Percentiles rank a stretch among this genome's conserved stretches.
Evolutionary conservation across 768 basidiomycete genomes (phyloP).

Genomic region (Hericium erinaceus): DNA sequence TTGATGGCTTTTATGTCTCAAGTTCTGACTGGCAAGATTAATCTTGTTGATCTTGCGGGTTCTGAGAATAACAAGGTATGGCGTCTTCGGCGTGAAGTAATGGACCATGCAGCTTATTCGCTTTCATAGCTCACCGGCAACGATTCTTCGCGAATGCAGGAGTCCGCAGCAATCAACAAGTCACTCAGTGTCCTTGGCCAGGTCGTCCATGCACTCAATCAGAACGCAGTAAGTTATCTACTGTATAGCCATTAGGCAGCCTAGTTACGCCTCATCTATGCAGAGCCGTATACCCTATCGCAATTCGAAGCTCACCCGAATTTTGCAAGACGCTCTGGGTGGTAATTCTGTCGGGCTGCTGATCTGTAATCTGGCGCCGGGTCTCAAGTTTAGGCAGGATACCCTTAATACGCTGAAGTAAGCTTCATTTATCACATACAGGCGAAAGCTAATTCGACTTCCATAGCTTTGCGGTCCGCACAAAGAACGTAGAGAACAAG

Average conservation of each 20-base stretch:
- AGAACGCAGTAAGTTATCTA: constrained; percentile 44
- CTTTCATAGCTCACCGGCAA: constrained; percentile 63
- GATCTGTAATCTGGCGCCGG: constrained; percentile 84
- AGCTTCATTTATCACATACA: not conserved
- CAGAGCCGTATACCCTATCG: constrained; percentile 81
- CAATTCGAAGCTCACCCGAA: constrained; percentile 81
- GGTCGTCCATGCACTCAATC: constrained; percentile 79
- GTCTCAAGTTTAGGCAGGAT: constrained; percentile 73
- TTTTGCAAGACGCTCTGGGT: constrained; percentile 85
- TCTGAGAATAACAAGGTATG: constrained; percentile 82
- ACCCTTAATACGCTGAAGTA: constrained; percentile 90
- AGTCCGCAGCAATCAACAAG: constrained; percentile 86
- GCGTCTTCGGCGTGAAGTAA: not conserved
- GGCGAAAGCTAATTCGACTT: not conserved
- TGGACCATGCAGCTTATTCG: not conserved
- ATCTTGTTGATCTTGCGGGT: constrained; percentile 83
- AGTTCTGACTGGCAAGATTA: constrained; percentile 72
- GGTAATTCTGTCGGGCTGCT: constrained; percentile 72
- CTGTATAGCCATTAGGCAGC: not conserved
- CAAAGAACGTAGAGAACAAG: constrained; percentile 82
- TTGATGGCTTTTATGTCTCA: not conserved
- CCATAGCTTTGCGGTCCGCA: constrained; percentile 65
- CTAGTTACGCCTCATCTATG: constrained; percentile 2
- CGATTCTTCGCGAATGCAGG: constrained; percentile 78
- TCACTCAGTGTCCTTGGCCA: constrained; percentile 80